These are phyloP conservation scores for Cinnamomum micranthum DNA, from an alignment of 164 flowering plant genomes.

Conservation along the genomic window DNA sequence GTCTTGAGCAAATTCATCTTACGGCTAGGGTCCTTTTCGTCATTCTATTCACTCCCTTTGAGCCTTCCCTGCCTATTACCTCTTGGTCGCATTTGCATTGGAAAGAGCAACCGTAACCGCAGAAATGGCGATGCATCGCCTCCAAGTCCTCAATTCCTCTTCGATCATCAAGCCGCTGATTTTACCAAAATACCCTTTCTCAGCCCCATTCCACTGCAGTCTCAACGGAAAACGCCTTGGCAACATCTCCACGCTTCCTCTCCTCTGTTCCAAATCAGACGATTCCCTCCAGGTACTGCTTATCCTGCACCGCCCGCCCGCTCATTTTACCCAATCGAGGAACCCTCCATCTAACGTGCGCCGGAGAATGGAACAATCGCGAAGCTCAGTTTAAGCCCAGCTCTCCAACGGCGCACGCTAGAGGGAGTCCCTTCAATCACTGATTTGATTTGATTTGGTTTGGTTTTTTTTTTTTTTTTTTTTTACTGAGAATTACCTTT, in stretches of 20 bases:
- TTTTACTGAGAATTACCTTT: background rate
- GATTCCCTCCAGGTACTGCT: background rate
- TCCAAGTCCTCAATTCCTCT: background rate
- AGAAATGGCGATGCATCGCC: conserved; percentile 1
- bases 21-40: background rate
- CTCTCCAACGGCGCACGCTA: background rate
- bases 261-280: background rate
- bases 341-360: background rate
- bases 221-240: background rate
- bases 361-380: background rate
- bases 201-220: background rate
- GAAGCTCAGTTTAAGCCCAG: background rate
- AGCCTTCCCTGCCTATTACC: background rate
- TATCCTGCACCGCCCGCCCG: background rate
- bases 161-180: background rate
- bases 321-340: background rate
- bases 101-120: background rate
- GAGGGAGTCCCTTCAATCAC: background rate
- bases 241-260: background rate
- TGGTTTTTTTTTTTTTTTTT: too few relatives aligned
- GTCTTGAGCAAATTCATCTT: background rate
- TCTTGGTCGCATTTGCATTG: background rate
- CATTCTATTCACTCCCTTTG: background rate
- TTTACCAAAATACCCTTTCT: background rate
- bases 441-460: background rate